A percentile compares a stretch with the other conserved stretches of the same genome.
phyloP scores from a whole-genome alignment of 2,329 filamentous ascomycete species.

The Drechslerella stenobrocha region DNA sequence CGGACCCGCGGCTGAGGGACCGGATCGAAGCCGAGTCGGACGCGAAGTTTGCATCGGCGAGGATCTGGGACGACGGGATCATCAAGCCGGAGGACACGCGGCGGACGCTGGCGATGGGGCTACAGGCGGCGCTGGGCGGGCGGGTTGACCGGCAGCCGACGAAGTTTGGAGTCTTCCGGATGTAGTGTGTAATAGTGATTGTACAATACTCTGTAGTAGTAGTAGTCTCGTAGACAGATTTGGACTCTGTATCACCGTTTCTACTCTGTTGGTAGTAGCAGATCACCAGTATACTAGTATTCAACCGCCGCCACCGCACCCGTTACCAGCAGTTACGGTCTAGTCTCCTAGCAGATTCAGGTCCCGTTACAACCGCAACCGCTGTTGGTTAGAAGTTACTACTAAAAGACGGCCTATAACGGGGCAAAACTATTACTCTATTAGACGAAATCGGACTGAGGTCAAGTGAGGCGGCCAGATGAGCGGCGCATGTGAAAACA shows the following conservation, averaged over 20 bases:
- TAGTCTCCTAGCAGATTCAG: no score
- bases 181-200: slow-evolving; percentile 62
- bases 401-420: no score
- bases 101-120: slow-evolving; percentile 70
- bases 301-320: no score
- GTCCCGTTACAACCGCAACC: no score
- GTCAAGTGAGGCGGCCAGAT: slow-evolving; percentile 11
- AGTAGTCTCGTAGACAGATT: no score
- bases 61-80: slow-evolving; percentile 87
- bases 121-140: slow-evolving; percentile 72
- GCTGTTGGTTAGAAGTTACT: no score
- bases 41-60: slow-evolving; percentile 81
- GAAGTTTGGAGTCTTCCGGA: slow-evolving; percentile 79
- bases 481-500: slow-evolving; percentile 5
- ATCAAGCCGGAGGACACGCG: slow-evolving; percentile 77
- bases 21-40: slow-evolving; percentile 90
- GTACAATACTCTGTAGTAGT: not conserved
- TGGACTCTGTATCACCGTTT: no score
- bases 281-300: no score
- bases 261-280: no score
- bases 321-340: no score
- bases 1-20: slow-evolving; percentile 76
- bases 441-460: not conserved
- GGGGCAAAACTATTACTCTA: no score
- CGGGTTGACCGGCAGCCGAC: slow-evolving; percentile 62